phyloP scores from a whole-genome alignment of 495 filamentous ascomycete species.

The Bombardia bombarda region DNA sequence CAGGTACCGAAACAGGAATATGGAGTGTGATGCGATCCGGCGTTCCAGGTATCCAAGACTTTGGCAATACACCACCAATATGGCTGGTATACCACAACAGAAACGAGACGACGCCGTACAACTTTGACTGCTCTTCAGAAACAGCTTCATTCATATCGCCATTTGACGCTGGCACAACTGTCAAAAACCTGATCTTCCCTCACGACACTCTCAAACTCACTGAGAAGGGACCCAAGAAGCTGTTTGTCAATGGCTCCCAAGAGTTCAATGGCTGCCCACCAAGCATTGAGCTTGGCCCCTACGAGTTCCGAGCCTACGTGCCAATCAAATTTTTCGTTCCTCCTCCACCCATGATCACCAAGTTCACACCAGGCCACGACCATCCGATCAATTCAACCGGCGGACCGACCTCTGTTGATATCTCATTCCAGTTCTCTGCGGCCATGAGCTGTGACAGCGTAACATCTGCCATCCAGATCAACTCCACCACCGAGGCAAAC shows the following conservation, averaged over 20 bases:
- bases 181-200: slow-evolving; percentile 61
- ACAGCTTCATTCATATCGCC: slow-evolving; percentile 46
- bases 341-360: slow-evolving; percentile 53
- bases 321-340: slow-evolving; percentile 45
- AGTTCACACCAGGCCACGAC: slow-evolving; percentile 56
- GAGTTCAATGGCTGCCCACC: slow-evolving; percentile 46
- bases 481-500: slow-evolving; percentile 19
- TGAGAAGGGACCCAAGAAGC: slow-evolving; percentile 14
- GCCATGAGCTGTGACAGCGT: slow-evolving; percentile 54
- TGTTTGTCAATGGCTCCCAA: slow-evolving; percentile 11
- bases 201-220: slow-evolving; percentile 49
- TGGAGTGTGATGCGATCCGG: slow-evolving; percentile 33
- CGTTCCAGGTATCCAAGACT: slow-evolving; percentile 43
- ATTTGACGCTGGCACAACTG: slow-evolving; percentile 45
- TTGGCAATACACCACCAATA: slow-evolving; percentile 51
- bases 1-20: slow-evolving; percentile 55
- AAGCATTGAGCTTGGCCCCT: slow-evolving; percentile 42
- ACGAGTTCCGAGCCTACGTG: slow-evolving; percentile 54
- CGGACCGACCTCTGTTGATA: slow-evolving; percentile 26
- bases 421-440: slow-evolving; percentile 50
- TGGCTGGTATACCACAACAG: slow-evolving; percentile 62
- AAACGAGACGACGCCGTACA: slow-evolving; percentile 49
- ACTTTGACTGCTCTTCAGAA: slow-evolving; percentile 46
- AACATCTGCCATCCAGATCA: slow-evolving; percentile 44
- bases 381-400: slow-evolving; percentile 35